Evolutionary conservation across 306 rosid species (phyloP).

Genomic region (Datisca glomerata): DNA sequence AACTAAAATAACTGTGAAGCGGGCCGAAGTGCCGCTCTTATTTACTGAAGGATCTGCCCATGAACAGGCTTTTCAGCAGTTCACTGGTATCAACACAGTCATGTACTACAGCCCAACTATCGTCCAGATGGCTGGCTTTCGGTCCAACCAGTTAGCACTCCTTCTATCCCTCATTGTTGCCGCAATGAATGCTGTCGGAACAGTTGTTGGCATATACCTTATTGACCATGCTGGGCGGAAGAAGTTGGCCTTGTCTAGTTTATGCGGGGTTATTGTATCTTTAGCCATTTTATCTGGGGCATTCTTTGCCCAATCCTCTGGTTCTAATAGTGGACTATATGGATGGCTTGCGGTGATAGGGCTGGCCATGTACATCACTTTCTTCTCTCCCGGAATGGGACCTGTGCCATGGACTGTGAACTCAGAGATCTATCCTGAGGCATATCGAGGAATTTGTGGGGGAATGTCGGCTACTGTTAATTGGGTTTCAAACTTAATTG

Average conservation of each 20-base stretch:
- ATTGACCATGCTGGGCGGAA: conserved; percentile 67
- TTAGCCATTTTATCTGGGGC: conserved; percentile 45
- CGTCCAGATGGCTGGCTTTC: conserved; percentile 89
- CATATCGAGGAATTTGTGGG: conserved; percentile 71
- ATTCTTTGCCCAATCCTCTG: conserved; percentile 41
- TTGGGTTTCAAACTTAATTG: conserved; percentile 83
- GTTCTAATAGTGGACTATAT: conserved; percentile 22
- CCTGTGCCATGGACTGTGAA: conserved; percentile 90
- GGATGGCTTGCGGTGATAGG: conserved; percentile 76
- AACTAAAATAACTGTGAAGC: too few species aligned
- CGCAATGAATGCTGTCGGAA: conserved; percentile 70
- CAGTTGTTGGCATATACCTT: conserved; percentile 73
- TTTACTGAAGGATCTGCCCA: not conserved
- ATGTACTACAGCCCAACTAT: conserved; percentile 98
- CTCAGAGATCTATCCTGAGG: conserved; percentile 86
- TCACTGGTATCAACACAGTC: conserved; percentile 90
- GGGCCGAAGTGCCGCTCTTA: too few species aligned
- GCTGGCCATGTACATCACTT: conserved; percentile 53
- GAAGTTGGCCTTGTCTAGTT: conserved; percentile 56
- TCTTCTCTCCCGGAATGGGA: conserved; percentile 93
- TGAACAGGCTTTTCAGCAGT: conserved; percentile 87
- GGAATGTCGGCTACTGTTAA: conserved; percentile 94
- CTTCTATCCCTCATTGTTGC: conserved; percentile 73
- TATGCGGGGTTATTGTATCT: conserved; percentile 60
- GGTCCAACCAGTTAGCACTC: conserved; percentile 65